Percentiles rank a stretch among this genome's conserved stretches.
phyloP scores from a whole-genome alignment of 192 early-diverging fungal species.

The Coemansia sp. region DNA sequence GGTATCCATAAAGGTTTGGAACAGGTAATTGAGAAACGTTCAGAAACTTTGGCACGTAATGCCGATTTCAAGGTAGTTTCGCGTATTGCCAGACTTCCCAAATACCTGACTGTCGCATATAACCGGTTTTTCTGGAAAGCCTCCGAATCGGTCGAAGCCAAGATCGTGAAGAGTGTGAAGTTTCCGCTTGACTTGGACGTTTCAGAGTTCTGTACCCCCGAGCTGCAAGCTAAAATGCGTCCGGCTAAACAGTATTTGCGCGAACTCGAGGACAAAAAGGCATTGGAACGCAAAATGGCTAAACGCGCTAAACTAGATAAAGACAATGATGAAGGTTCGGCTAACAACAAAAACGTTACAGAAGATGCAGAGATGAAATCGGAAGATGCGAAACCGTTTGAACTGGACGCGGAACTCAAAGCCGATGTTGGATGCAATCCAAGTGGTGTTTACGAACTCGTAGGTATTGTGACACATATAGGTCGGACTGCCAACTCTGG shows the following conservation, averaged over 20 bases:
- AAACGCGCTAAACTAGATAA: conserved; percentile 30
- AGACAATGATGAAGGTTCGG: not conserved
- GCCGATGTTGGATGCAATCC: conserved; percentile 83
- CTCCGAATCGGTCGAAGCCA: conserved; percentile 73
- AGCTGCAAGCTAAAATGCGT: conserved; percentile 73
- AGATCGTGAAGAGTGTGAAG: conserved; percentile 94
- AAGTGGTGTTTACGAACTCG: conserved; percentile 88
- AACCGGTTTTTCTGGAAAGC: conserved; percentile 96
- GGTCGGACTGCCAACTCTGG: conserved; percentile 94
- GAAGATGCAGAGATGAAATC: conserved; percentile 31
- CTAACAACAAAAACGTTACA: no score
- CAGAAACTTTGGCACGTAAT: conserved; percentile 72
- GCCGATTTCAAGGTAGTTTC: conserved; percentile 77
- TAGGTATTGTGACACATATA: conserved; percentile 91
- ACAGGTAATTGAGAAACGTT: conserved; percentile 88
- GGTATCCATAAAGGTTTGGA: conserved; percentile 62
- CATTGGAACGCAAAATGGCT: conserved; percentile 56
- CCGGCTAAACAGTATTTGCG: conserved; percentile 65
- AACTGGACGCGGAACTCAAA: conserved; percentile 68
- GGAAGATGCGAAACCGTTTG: conserved; percentile 22
- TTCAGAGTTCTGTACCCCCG: conserved; percentile 79
- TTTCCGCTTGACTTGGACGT: conserved; percentile 92
- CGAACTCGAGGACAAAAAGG: conserved; percentile 69
- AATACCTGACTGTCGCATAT: conserved; percentile 87
- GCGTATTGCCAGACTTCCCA: conserved; percentile 80